Evolutionary conservation across 2,329 filamentous ascomycete genomes (phyloP).

Genomic region (Neurospora sp.): DNA sequence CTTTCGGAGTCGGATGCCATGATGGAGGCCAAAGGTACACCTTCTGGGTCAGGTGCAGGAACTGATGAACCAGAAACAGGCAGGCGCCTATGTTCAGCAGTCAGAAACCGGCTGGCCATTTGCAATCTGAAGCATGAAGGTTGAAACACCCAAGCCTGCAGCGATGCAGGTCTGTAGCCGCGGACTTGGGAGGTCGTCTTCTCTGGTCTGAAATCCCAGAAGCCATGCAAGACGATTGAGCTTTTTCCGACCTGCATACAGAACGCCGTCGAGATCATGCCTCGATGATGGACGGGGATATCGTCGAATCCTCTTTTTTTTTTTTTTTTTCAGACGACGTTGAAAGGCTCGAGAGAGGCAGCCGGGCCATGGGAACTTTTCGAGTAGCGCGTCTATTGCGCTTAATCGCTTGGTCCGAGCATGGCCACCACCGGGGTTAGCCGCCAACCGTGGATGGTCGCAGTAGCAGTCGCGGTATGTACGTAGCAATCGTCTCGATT

Average conservation of each 20-base stretch:
- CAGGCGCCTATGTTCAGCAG: neutral
- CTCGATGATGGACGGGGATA: neutral
- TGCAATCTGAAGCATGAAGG: neutral
- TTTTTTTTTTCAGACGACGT: neutral
- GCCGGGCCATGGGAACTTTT: neutral
- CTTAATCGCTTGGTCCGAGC: neutral
- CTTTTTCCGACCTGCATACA: neutral
- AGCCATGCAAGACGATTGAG: neutral
- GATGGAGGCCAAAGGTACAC: neutral
- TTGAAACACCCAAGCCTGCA: neutral
- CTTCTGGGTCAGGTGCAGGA: neutral
- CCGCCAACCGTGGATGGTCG: neutral
- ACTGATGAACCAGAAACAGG: neutral
- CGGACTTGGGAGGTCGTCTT: neutral
- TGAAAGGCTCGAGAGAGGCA: neutral
- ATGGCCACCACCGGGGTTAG: neutral
- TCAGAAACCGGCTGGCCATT: neutral
- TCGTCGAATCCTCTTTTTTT: neutral
- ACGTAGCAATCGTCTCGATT: neutral
- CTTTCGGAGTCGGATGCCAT: neutral
- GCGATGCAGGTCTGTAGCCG: neutral
- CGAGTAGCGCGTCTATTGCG: neutral
- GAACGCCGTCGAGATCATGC: neutral
- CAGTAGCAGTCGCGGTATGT: neutral
- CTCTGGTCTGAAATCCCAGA: neutral